phyloP scores from a whole-genome alignment of 2,329 filamentous ascomycete species.

The Aspergillus japonicus region DNA sequence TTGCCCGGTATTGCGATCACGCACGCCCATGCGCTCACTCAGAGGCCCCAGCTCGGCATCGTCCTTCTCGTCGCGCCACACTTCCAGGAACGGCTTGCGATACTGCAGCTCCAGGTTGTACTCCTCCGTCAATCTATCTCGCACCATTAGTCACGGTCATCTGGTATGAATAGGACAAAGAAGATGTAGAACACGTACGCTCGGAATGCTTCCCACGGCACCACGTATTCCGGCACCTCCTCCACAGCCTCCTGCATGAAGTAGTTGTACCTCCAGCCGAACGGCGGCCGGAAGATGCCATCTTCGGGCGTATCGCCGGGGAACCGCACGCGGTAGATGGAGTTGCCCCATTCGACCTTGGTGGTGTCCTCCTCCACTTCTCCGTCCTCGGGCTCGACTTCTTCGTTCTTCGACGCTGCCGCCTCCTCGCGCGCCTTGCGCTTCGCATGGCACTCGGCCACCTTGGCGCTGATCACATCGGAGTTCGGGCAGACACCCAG shows the following conservation, averaged over 20 bases:
- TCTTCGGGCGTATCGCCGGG: constrained; percentile 78
- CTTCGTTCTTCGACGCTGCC: constrained; percentile 41
- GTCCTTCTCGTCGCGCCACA: constrained; percentile 90
- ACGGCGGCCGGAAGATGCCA: constrained; percentile 89
- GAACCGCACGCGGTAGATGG: constrained; percentile 87
- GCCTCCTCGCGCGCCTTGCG: constrained; percentile 39
- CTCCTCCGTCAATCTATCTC: constrained; percentile 72
- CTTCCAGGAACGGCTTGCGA: constrained; percentile 82
- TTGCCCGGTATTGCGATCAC: constrained; percentile 64
- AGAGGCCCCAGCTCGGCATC: constrained; percentile 76
- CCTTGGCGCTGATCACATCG: constrained; percentile 76
- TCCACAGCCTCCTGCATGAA: constrained; percentile 95
- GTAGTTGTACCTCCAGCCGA: constrained; percentile 97
- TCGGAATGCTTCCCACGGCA: constrained; percentile 97
- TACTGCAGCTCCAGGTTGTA: constrained; percentile 97
- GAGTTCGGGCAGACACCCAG: constrained; percentile 97
- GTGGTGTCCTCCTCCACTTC: constrained; percentile 61
- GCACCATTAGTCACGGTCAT: too few relatives aligned
- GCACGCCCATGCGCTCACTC: constrained; percentile 94
- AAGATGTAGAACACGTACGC: constrained; percentile 47
- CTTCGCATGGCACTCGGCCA: constrained; percentile 71
- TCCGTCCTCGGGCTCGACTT: constrained; percentile 42
- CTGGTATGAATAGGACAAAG: too few relatives aligned
- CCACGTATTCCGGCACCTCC: constrained; percentile 93
- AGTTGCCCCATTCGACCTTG: constrained; percentile 83